Conservation (phyloP, 768 basidiomycete species). For the Lentinus brumalis region DNA sequence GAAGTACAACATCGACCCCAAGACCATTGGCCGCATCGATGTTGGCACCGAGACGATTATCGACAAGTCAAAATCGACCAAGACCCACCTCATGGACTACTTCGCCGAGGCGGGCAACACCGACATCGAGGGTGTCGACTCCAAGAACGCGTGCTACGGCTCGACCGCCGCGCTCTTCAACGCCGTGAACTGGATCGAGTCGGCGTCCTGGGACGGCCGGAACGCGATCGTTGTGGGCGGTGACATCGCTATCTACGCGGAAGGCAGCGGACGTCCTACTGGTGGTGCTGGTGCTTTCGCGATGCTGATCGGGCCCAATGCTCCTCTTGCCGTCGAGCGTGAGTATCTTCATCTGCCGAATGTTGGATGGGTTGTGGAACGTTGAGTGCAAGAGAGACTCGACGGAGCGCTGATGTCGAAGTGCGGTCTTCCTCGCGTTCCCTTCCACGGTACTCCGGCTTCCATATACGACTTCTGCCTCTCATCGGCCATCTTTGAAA, state of each 20-base stretch:
- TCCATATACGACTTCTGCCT: not conserved
- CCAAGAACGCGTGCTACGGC: conserved; percentile 99
- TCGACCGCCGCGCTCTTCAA: conserved; percentile 99
- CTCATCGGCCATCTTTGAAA: not conserved
- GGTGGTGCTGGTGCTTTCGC: conserved; percentile 97
- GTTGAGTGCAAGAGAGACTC: no score
- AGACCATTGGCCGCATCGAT: conserved; percentile 95
- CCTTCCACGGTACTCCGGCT: not conserved
- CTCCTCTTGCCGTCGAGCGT: conserved; percentile 95
- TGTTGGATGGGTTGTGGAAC: no score
- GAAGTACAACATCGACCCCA: conserved; percentile 95
- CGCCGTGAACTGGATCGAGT: conserved; percentile 97
- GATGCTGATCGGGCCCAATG: conserved; percentile 94
- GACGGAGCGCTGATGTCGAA: no score
- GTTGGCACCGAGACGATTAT: conserved; percentile 99
- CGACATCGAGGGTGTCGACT: conserved; percentile 98
- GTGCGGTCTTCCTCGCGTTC: not conserved
- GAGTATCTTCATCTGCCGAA: conserved; percentile 37
- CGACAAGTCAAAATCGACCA: conserved; percentile 99
- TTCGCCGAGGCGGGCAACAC: conserved; percentile 91
- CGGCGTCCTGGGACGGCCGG: conserved; percentile 94
- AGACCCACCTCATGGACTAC: conserved; percentile 98
- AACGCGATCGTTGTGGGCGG: conserved; percentile 96
- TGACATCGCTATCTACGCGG: conserved; percentile 98
- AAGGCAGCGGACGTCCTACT: conserved; percentile 91